phyloP scores from a whole-genome alignment of 306 rosid species.

The Gastrolobium villosum region DNA sequence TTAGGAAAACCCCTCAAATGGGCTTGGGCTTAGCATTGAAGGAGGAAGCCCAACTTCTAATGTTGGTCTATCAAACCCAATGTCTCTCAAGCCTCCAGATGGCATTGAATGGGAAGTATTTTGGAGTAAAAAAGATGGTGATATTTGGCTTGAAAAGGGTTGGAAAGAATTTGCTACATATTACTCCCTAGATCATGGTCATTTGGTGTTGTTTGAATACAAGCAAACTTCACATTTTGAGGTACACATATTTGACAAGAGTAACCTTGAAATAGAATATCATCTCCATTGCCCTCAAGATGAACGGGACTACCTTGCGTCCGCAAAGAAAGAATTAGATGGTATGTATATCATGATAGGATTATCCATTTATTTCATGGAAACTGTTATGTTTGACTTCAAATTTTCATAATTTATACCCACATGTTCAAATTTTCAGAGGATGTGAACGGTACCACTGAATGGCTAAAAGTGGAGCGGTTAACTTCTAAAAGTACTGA shows the following conservation, averaged over 20 bases:
- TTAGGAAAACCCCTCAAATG: too few species aligned
- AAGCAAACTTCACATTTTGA: neutral
- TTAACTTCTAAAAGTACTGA: neutral
- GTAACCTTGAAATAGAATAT: slow-evolving; percentile 42
- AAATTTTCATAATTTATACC: neutral
- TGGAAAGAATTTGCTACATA: too few species aligned
- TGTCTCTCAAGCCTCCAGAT: too few species aligned
- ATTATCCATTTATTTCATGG: neutral
- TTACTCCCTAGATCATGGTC: too few species aligned
- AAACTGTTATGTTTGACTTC: neutral
- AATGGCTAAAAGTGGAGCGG: slow-evolving; percentile 6
- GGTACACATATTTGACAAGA: slow-evolving; percentile 29
- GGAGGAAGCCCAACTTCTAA: too few species aligned
- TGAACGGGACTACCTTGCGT: neutral
- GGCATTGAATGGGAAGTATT: too few species aligned
- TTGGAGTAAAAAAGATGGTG: too few species aligned
- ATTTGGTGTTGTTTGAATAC: slow-evolving; percentile 23
- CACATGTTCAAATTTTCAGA: too few species aligned
- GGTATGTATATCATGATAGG: slow-evolving; percentile 6
- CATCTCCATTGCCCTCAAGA: neutral
- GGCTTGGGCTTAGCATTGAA: too few species aligned
- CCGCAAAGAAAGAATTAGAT: neutral
- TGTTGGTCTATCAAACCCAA: too few species aligned
- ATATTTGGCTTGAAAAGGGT: too few species aligned
- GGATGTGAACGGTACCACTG: too few species aligned